Evolutionary conservation across 805 yeast species (phyloP), one percentile per base, ranked within the genome.

Genomic region (Candida insectalens): DNA sequence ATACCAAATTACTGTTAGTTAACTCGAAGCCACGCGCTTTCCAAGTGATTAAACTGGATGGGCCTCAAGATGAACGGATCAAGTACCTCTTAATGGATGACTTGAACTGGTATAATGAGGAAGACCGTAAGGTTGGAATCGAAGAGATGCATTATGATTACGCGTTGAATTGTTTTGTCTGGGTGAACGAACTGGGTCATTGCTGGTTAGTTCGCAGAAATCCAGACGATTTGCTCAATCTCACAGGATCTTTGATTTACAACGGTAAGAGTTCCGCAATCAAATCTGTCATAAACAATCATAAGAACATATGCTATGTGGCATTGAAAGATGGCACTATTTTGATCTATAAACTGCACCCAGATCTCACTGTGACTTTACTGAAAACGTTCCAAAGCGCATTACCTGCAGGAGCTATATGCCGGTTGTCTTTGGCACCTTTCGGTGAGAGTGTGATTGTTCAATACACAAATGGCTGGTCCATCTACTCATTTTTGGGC

Each of bases 401-500:
- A 51, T 57, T 42, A 52, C 69, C 39, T 39, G 53, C 49, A 33
- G 57, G 19, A 27, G 52, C 20, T 36, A 53, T 50, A 49, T 46
- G 14, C 51, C 60, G 33, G 48, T 43, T 48, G 37, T 47, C 35
- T 4, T 20, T 53, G 7, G 40, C 45, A 28, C 54, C 55, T 2
- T 42, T 46, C 32, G 59, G 57, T 5, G 49, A 50, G 25, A 45
- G 54, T 10, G 27, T 57, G 19, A 33, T 58, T 4, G 35, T 47
- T 4, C 32, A 49, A 8, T 57, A 41, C 35, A 41, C 42, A 14
- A 53, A 52, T 28, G 75, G 75, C 4, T 72, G 76, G 76, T 61
- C 60, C 31, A 38, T 67, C 18, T 59, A 57, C 39, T 67, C 77
- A 3, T 60, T 60, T 12, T 55, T 69, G 23, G 78, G 78, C 2